Conservation (phyloP, 2,329 filamentous ascomycete genomes). For the Aspergillus pseudonomiae region DNA sequence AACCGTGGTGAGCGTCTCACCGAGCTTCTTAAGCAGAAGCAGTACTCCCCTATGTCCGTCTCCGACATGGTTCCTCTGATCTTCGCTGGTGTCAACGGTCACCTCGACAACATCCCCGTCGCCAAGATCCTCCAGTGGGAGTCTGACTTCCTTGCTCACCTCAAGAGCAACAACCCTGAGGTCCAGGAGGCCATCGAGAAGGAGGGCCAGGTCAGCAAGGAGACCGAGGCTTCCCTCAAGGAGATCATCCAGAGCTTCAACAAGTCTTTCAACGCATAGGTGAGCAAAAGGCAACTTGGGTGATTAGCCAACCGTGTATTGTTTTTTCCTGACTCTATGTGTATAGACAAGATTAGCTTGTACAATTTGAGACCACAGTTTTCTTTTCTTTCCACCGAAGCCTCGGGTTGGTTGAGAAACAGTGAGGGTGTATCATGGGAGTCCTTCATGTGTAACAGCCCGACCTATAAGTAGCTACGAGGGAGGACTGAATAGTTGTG, state of each 20-base stretch:
- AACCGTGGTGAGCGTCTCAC: constrained; percentile 97
- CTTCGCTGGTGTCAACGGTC: constrained; percentile 98
- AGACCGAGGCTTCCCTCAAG: constrained; percentile 67
- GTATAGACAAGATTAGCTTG: constrained; percentile 49
- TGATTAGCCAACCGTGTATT: constrained; percentile 38
- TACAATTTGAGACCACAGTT: constrained; percentile 49
- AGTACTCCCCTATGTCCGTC: constrained; percentile 97
- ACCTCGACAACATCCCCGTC: constrained; percentile 86
- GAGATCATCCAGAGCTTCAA: constrained; percentile 79
- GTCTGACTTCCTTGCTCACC: constrained; percentile 87
- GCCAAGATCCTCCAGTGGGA: constrained; percentile 92
- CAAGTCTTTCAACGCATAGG: constrained; percentile 76
- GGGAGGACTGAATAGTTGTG: constrained; percentile 26
- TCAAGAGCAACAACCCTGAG: constrained; percentile 87
- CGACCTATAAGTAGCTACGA: constrained; percentile 33
- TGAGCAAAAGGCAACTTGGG: constrained; percentile 39
- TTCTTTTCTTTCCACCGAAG: constrained; percentile 37
- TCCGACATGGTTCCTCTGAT: constrained; percentile 99
- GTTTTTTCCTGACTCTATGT: constrained; percentile 46
- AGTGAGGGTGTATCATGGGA: constrained; percentile 17
- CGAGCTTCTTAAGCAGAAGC: constrained; percentile 99
- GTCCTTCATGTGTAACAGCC: constrained; percentile 25
- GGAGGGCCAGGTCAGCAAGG: constrained; percentile 96
- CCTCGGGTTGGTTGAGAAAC: constrained; percentile 21
- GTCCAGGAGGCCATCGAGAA: constrained; percentile 86